These are phyloP conservation scores for Trichoderma koningiopsis DNA, from an alignment of 2,329 filamentous ascomycete species.

Conservation along the genomic window DNA sequence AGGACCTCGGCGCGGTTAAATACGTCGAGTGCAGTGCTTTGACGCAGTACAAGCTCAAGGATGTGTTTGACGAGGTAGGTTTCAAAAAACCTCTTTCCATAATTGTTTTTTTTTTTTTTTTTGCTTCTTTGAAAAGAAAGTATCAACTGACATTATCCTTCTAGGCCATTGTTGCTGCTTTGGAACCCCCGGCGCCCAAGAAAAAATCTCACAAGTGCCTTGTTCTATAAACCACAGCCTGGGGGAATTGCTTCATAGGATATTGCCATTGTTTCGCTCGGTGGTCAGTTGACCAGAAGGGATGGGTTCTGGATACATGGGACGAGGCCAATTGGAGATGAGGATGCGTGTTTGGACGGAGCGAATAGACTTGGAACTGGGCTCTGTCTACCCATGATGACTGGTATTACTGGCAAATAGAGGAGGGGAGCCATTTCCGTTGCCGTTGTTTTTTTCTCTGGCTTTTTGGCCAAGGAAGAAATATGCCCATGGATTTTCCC, in stretches of 20 bases:
- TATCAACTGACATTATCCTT: neutral
- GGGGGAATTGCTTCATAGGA: constrained; percentile 21
- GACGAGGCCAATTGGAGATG: constrained; percentile 20
- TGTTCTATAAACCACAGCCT: constrained; percentile 56
- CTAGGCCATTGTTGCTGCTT: constrained; percentile 90
- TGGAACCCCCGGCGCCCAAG: constrained; percentile 84
- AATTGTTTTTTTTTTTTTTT: no score
- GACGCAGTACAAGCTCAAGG: constrained; percentile 98
- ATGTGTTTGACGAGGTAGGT: constrained; percentile 96
- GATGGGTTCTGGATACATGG: constrained; percentile 26
- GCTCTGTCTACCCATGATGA: constrained; percentile 18
- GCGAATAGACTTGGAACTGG: constrained; percentile 15
- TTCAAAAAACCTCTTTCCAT: neutral
- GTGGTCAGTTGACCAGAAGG: constrained; percentile 23
- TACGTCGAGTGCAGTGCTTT: constrained; percentile 98
- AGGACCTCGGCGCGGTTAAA: constrained; percentile 95
- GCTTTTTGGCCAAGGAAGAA: neutral
- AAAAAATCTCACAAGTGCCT: constrained; percentile 72
- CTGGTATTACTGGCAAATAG: constrained; percentile 6
- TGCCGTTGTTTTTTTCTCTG: neutral
- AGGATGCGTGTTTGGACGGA: constrained; percentile 14
- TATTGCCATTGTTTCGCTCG: constrained; percentile 24
- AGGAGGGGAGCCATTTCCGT: constrained; percentile 1
- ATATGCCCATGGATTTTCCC: neutral
- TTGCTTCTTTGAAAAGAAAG: no score